A percentile compares a stretch with the other conserved stretches of the same genome.
phyloP scores from a whole-genome alignment of 768 basidiomycete genomes.

The Phaeotremella fagi region DNA sequence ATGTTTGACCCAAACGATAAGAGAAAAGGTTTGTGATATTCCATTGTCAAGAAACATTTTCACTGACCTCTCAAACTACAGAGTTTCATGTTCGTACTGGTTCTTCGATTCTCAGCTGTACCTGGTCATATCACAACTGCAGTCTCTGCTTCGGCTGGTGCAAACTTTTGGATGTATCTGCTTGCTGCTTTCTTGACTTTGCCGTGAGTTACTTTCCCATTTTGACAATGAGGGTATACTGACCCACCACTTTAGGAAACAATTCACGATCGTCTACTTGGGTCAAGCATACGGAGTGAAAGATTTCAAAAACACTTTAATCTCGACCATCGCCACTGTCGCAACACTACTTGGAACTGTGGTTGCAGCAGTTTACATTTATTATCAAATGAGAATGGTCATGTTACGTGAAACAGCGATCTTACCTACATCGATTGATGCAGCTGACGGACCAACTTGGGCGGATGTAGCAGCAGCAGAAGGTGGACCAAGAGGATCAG shows the following conservation, averaged over 20 bases:
- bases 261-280: constrained; percentile 43
- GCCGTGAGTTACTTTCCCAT: constrained; percentile 20
- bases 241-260: constrained; percentile 22
- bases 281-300: constrained; percentile 39
- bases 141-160: constrained; percentile 43
- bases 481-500: not conserved
- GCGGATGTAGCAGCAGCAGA: constrained; percentile 7
- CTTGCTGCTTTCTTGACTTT: constrained; percentile 41
- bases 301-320: constrained; percentile 32
- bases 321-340: constrained; percentile 32
- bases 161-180: constrained; percentile 40
- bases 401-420: constrained; percentile 25
- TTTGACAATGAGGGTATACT: constrained; percentile 47
- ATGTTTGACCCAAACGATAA: constrained; percentile 38
- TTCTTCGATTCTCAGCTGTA: constrained; percentile 44
- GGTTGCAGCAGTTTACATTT: constrained; percentile 44
- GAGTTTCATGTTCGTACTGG: constrained; percentile 45
- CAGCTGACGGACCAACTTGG: constrained; percentile 7
- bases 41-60: not conserved
- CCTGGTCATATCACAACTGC: constrained; percentile 45
- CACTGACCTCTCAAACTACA: constrained; percentile 10
- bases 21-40: constrained; percentile 33
- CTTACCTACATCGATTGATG: constrained; percentile 5
- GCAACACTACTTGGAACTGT: constrained; percentile 39
- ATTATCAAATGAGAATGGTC: constrained; percentile 45